These are phyloP conservation scores for Pseudevernia furfuracea DNA, from an alignment of 495 filamentous ascomycete genomes.

Conservation along the genomic window DNA sequence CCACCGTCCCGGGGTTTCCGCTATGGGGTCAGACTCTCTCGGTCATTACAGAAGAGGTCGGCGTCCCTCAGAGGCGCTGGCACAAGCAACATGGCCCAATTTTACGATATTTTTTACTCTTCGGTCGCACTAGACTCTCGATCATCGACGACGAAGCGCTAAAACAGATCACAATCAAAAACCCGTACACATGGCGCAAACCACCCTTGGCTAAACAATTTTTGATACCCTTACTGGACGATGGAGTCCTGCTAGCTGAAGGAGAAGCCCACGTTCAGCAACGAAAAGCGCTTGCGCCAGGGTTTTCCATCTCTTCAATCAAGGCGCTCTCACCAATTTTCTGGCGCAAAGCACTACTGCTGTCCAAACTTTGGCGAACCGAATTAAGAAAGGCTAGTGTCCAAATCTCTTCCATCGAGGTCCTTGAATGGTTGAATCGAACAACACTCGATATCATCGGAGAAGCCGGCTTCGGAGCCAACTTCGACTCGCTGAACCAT, in stretches of 20 bases:
- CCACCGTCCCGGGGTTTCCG: conserved; percentile 37
- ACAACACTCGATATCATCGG: conserved; percentile 48
- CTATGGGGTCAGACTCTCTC: conserved; percentile 37
- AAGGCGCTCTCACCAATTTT: conserved; percentile 39
- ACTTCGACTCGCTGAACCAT: conserved; percentile 38
- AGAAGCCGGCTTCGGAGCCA: conserved; percentile 41
- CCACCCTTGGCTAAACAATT: conserved; percentile 39
- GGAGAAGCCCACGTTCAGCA: conserved; percentile 37
- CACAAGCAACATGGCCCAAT: conserved; percentile 36
- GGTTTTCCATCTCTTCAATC: conserved; percentile 40
- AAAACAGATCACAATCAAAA: conserved; percentile 42
- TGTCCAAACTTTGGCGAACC: conserved; percentile 35
- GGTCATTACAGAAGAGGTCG: conserved; percentile 34
- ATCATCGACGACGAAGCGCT: conserved; percentile 39
- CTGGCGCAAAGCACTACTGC: conserved; percentile 41
- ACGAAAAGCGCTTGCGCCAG: conserved; percentile 41
- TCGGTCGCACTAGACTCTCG: conserved; percentile 37
- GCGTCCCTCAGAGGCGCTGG: conserved; percentile 37
- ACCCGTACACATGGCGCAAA: conserved; percentile 48
- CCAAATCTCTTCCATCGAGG: conserved; percentile 32
- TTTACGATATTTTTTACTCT: conserved; percentile 39
- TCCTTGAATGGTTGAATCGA: conserved; percentile 41
- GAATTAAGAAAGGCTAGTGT: conserved; percentile 31
- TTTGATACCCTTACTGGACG: conserved; percentile 41
- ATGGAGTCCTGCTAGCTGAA: conserved; percentile 42